Conservation (phyloP, 495 filamentous ascomycete species). For the Parathielavia appendiculata region DNA sequence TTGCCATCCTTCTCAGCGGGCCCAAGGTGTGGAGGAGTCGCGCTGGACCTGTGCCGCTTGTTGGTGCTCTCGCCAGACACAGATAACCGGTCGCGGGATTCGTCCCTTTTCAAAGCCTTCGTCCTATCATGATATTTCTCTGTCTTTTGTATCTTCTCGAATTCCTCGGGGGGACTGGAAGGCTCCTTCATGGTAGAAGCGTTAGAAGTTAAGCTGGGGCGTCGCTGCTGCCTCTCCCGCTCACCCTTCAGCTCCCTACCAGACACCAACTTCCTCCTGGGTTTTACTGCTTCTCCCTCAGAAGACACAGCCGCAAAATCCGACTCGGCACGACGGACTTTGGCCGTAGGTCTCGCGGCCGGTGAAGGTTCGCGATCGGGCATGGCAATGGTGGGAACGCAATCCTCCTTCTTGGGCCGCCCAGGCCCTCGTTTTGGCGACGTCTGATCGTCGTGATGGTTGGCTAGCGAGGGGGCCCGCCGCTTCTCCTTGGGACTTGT, state of each 20-base stretch:
- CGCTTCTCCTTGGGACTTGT: constrained; percentile 43
- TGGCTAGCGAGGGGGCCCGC: constrained; percentile 34
- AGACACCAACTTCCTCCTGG: constrained; percentile 55
- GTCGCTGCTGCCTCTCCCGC: constrained; percentile 49
- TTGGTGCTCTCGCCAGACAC: constrained; percentile 45
- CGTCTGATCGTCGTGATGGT: constrained; percentile 37
- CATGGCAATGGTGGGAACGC: constrained; percentile 38
- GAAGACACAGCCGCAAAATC: constrained; percentile 46
- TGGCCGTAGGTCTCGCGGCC: constrained; percentile 36
- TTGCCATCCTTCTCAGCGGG: constrained; percentile 49
- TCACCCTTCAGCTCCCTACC: constrained; percentile 54
- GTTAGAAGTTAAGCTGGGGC: constrained; percentile 45
- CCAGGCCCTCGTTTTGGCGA: constrained; percentile 46
- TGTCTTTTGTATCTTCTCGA: constrained; percentile 34
- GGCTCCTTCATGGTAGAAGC: constrained; percentile 39
- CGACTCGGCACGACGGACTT: constrained; percentile 44
- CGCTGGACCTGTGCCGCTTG: constrained; percentile 63
- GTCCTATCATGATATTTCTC: constrained; percentile 48
- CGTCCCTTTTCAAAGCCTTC: constrained; percentile 50
- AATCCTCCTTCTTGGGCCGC: constrained; percentile 47
- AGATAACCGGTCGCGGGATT: constrained; percentile 50
- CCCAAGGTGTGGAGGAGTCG: constrained; percentile 59
- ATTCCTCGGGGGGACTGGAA: constrained; percentile 42
- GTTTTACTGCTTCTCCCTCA: constrained; percentile 51
- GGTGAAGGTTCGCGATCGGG: constrained; percentile 53